phyloP scores from a whole-genome alignment of 1,284 basidiomycete genomes.

The Malassezia vespertilionis region DNA sequence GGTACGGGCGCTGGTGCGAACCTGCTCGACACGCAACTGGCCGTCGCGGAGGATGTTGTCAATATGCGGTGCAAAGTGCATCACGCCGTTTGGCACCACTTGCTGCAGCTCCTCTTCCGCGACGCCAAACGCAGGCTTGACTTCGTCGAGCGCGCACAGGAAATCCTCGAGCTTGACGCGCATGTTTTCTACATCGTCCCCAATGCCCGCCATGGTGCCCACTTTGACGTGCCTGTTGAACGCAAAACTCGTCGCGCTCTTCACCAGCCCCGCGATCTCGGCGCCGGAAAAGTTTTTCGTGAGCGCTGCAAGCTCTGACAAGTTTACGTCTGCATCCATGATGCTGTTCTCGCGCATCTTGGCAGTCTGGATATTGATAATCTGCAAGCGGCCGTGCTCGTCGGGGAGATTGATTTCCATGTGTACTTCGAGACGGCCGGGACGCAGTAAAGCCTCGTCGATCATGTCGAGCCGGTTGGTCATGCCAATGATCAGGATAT shows the following conservation, averaged over 20 bases:
- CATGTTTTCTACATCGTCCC: conserved; percentile 86
- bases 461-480: conserved; percentile 99
- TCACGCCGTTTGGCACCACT: conserved; percentile 93
- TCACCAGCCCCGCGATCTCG: conserved; percentile 88
- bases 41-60: conserved; percentile 72
- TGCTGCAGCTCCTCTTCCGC: conserved; percentile 89
- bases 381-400: conserved; percentile 81
- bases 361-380: conserved; percentile 84
- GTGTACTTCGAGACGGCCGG: conserved; percentile 98
- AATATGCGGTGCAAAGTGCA: conserved; percentile 67
- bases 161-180: conserved; percentile 82
- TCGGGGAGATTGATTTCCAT: conserved; percentile 98
- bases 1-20: conserved; percentile 75
- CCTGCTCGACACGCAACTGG: conserved; percentile 88
- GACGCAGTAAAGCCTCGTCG: conserved; percentile 90
- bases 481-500: conserved; percentile 99
- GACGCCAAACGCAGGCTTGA: conserved; percentile 93
- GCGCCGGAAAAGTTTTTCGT: conserved; percentile 99
- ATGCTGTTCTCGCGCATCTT: conserved; percentile 88
- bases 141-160: conserved; percentile 80
- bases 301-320: conserved; percentile 66
- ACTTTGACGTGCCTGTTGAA: conserved; percentile 96
- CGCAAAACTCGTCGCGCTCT: conserved; percentile 94
- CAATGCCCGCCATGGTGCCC: conserved; percentile 89
- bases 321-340: conserved; percentile 77